Base-by-base conservation (phyloP, 2,329 filamentous ascomycete species). In the Xylaria sp. region DNA sequence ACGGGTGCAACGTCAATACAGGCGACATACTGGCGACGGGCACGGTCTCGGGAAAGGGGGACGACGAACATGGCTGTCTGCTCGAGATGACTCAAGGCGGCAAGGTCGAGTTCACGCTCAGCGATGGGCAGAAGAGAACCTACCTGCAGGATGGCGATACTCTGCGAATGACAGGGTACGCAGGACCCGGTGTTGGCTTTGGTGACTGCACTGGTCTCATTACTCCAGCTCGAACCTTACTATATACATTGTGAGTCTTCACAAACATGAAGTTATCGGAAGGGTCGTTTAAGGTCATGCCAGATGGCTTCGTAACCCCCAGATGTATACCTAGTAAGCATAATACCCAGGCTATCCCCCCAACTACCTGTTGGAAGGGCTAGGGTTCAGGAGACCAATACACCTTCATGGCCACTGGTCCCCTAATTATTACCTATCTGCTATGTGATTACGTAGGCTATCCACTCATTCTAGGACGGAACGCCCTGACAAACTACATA, bases 21-120 rank as follows among this genome's bases (percentile, higher is more conserved):
- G 82, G 82, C 0, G 82, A 85, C 68, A 9, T 85, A 0, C 64
- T 84, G 41, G 83, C 78, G 0, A 83, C 82, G 0, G 83, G 83
- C 0, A 85, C 82, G 0, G 78, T 85, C 10, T 80, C 77, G 3
- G 83, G 82, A 0, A 68, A 71, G 0, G 78, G 75, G 0, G 72
- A 78, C 2, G 76, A 77, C 0, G 76, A 75, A 33, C 77, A 80
- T 28, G 83, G 83, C 0, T 83, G 82, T 65, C 73, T 84, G 55
- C 76, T 84, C 4, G 82, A 84, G 71, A 60, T 76, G 43, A 83
- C 80, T 0, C 75, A 78, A 57, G 80, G 79, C 0, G 82, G 82
- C 0, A 79, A 73, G 23, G 76, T 75, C 5, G 74, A 77, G 7
- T 60, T 81, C 13, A 55, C 64, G 31, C 54, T 80, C 20, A 59